phyloP scores from a whole-genome alignment of 768 basidiomycete genomes.

The Tricholoma matsutake region DNA sequence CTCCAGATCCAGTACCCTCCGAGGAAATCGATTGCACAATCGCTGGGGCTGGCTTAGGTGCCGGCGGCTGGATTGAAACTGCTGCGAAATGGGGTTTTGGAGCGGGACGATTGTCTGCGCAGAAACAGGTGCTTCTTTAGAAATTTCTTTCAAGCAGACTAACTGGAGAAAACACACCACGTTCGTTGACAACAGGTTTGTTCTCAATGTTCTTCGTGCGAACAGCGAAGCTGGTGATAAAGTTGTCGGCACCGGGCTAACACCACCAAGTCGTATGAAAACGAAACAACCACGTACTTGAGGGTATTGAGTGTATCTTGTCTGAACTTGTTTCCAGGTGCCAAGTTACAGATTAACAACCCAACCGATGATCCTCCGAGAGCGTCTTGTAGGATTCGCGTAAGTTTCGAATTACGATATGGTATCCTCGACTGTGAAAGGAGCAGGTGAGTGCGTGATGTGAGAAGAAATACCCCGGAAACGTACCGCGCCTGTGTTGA shows the following conservation, averaged over 20 bases:
- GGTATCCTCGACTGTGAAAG: slow-evolving; percentile 66
- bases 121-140: not conserved
- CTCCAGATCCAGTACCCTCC: slow-evolving; percentile 25
- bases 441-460: slow-evolving; percentile 3
- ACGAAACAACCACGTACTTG: slow-evolving; percentile 52
- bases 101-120: slow-evolving; percentile 54
- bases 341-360: slow-evolving; percentile 82
- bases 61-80: slow-evolving; percentile 39
- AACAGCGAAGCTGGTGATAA: slow-evolving; percentile 58
- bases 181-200: slow-evolving; percentile 73
- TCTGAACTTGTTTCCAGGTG: slow-evolving; percentile 77
- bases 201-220: slow-evolving; percentile 88
- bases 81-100: slow-evolving; percentile 69
- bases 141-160: not conserved
- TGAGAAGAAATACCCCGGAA: slow-evolving; percentile 1
- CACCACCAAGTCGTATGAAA: not conserved
- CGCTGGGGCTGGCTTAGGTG: slow-evolving; percentile 44
- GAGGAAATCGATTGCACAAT: slow-evolving; percentile 42
- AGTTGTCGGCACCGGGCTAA: not conserved
- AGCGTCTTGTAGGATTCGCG: slow-evolving; percentile 86
- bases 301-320: slow-evolving; percentile 89
- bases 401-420: slow-evolving; percentile 87
- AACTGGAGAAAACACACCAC: slow-evolving; percentile 43
- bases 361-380: slow-evolving; percentile 80
- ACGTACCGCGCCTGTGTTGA: slow-evolving; percentile 69